Percentiles rank a stretch among this genome's conserved stretches.
Conservation (phyloP, 208 protist genomes). For the Trypanosoma cruzi region DNA sequence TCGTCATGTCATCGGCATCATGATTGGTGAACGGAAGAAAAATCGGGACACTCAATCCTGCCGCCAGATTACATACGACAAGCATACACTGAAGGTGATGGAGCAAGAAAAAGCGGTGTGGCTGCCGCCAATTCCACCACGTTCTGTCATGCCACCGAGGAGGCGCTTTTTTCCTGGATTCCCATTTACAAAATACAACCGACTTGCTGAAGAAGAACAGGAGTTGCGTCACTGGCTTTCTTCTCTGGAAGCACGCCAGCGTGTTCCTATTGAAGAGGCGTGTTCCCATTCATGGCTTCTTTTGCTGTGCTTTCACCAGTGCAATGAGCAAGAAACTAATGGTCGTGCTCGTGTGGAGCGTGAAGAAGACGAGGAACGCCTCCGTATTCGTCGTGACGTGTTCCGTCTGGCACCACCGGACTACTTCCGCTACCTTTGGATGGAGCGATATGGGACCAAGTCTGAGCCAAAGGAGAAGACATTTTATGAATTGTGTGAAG, state of each 20-base stretch:
- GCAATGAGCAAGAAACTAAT: conserved; percentile 31
- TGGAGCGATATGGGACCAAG: conserved; percentile 44
- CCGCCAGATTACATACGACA: conserved; percentile 5
- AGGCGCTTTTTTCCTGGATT: conserved; percentile 41
- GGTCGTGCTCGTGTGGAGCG: conserved; percentile 45
- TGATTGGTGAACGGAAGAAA: conserved; percentile 66
- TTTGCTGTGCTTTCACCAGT: conserved; percentile 41
- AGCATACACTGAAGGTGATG: conserved; percentile 28
- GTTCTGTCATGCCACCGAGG: conserved; percentile 28
- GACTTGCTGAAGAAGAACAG: conserved; percentile 60
- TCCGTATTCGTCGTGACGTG: conserved; percentile 40
- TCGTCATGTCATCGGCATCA: conserved; percentile 57
- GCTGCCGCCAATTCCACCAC: conserved; percentile 44
- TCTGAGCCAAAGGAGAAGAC: conserved; percentile 29
- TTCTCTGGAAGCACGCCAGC: conserved; percentile 56
- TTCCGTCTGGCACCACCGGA: conserved; percentile 60
- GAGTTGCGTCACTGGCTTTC: conserved; percentile 71
- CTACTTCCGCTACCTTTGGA: conserved; percentile 58
- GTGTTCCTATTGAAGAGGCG: conserved; percentile 47
- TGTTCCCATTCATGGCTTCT: conserved; percentile 54
- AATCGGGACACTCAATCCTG: conserved; percentile 5
- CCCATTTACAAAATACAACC: conserved; percentile 44
- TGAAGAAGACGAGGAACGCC: conserved; percentile 54
- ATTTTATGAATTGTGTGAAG: conserved; percentile 38
- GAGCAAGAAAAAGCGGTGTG: conserved; percentile 52